Base-by-base conservation (phyloP, 2,329 filamentous ascomycete genomes). In the Penicillium brasilianum region DNA sequence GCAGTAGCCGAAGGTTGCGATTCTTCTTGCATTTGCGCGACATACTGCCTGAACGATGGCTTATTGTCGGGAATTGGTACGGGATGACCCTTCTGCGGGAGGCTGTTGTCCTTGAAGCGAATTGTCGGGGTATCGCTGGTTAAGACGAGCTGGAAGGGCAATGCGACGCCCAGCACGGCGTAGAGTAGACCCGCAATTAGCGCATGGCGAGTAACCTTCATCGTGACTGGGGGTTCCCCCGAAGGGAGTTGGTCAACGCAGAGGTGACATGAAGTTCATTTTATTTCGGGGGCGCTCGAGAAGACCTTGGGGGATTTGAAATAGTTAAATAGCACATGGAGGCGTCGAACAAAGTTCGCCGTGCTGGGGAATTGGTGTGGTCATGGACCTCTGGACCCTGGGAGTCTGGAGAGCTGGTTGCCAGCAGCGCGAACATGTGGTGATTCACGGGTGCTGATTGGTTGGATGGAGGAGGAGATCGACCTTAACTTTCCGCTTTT, bases 31-130 rank as follows among this genome's bases (percentile, higher is more conserved):
- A 52, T 20, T 10, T 51, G 56, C 22, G 58, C 48, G 11, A 57
- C 44, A 32, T 64, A 64, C n/a, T 64, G 36, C 36, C 50, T 55
- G 52, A 64, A 55, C 4, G 34, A 55, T 10, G 59, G 58, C 34
- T 37, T 51, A 2, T 11, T 13, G 13, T 25, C n/a, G 25, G 41
- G 37, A 2, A 25, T n/a, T 13, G 37, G n/a, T 5, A 36, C 50
- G 11, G 32, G 16, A 7, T 34, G 32, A 18, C 9, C 43, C 25
- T 11, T 22, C 14, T 25, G 18, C 2, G 25, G 34, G 4, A 9
- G n/a, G 2, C 8, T 13, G 30, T 14, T 50, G 7, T 44, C 30
- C 18, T 37, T 62, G 13, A 55, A 22, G 20, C 43, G 37, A 32
- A 59, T 59, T 2, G 39, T 57, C 3, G 60, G 54, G 8, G 53